Base-by-base conservation (phyloP, 2,329 filamentous ascomycete genomes). In the Hypoxylon sp. region DNA sequence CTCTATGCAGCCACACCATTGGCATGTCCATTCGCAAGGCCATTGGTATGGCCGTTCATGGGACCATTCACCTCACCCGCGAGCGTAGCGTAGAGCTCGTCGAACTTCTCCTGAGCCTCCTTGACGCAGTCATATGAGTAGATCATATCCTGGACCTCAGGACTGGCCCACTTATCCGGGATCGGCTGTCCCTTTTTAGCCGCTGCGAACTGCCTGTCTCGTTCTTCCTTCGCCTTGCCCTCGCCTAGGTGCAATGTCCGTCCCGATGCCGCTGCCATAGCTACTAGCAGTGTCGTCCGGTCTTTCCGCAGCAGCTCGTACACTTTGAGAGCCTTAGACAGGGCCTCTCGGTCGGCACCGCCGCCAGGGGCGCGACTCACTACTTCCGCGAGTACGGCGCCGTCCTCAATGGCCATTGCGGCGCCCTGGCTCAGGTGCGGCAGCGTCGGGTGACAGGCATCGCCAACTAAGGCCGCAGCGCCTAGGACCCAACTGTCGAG, bases 101-200 rank as follows among this genome's bases (percentile, higher is more conserved):
- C 81, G 74, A 87, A 89, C 63, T 79, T 78, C 45, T 87, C 84
- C 52, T 78, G 76, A 0, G 87, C 83, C 59, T 87, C 83, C 71
- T 81, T 78, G 52, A 86, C 81, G 73, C 87, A 89, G 76, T 91
- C 88, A 72, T 88, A 83, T 9, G 85, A 84, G 76, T 91, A 91
- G 65, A 91, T 86, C 82, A 86, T 85, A 76, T 85, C 83, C 77
- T 91, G 89, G 43, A 91, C 87, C 72, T 91, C 88, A 8, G 88
- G 87, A 76, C 89, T 90, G 2, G 88, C 88, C 89, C 89, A 91
- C 79, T 90, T 91, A 78, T 91, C 89, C 2, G 88, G 88, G 64
- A 85, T 85, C 60, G 79, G 79, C 57, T 76, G 82, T 73, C 82
- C 84, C 70, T 80, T 74, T 67, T 80, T 82, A 65, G 85, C 80